phyloP scores from a whole-genome alignment of 2,329 filamentous ascomycete genomes.

The Davidsoniella eucalypti region DNA sequence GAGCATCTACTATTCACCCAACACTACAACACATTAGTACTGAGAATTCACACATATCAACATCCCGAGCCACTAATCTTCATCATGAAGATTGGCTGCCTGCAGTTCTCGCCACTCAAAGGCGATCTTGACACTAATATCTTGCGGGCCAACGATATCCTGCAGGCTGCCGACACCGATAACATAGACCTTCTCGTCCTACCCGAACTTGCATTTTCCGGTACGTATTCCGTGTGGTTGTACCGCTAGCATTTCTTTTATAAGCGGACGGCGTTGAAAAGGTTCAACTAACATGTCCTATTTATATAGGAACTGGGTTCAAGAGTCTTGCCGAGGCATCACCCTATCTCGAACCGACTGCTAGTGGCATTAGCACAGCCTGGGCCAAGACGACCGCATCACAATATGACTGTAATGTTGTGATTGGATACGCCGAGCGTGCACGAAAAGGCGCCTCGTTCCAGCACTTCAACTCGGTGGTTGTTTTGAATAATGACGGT shows the following conservation, averaged over 20 bases:
- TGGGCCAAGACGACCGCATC: constrained; percentile 48
- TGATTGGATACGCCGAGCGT: constrained; percentile 50
- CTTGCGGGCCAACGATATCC: constrained; percentile 44
- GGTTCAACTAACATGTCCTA: not conserved
- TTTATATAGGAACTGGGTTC: constrained; percentile 47
- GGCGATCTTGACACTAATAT: constrained; percentile 56
- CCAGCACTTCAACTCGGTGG: constrained; percentile 27
- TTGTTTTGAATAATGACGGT: constrained; percentile 32
- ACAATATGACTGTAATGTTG: constrained; percentile 43
- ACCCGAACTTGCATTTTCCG: constrained; percentile 47
- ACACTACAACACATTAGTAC: not conserved
- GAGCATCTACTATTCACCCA: not conserved
- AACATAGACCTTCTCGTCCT: constrained; percentile 47
- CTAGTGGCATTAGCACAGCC: constrained; percentile 41
- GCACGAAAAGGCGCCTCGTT: constrained; percentile 20
- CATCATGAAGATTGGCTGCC: constrained; percentile 46
- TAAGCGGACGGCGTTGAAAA: not conserved
- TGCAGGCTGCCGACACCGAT: constrained; percentile 29
- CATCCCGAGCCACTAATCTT: not conserved
- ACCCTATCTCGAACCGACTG: constrained; percentile 46
- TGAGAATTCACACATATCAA: not conserved
- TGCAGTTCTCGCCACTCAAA: constrained; percentile 57
- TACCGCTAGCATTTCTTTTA: not conserved
- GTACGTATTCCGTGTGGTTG: not conserved
- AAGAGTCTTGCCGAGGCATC: constrained; percentile 41